Percentiles rank a stretch among this genome's conserved stretches.
Conservation (phyloP, 2,329 filamentous ascomycete species). For the Aspergillus fumigatiaffinis region DNA sequence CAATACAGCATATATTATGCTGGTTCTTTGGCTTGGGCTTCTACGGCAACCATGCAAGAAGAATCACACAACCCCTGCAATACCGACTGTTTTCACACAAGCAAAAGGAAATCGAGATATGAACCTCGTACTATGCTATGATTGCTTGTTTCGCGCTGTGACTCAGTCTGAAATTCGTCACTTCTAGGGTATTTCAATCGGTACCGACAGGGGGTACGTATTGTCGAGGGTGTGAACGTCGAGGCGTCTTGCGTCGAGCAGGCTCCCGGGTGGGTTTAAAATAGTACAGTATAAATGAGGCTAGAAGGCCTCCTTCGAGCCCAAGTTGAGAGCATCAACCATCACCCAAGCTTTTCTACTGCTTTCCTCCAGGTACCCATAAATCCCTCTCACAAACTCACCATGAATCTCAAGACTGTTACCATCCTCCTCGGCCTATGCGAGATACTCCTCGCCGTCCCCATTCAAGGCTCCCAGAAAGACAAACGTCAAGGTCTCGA, state of each 20-base stretch:
- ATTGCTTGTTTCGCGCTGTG: neutral
- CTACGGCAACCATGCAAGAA: neutral
- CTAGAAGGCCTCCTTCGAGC: neutral
- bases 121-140: neutral
- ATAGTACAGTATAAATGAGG: neutral
- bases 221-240: neutral
- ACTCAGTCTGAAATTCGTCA: neutral
- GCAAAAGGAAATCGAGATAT: neutral
- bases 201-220: neutral
- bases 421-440: neutral
- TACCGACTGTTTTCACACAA: neutral
- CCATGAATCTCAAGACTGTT: neutral
- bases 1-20: neutral
- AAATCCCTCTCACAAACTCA: neutral
- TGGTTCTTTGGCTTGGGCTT: neutral
- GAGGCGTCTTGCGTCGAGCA: neutral
- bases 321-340: neutral
- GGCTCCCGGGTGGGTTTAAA: neutral
- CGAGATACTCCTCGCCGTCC: neutral
- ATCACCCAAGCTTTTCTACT: neutral
- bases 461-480: neutral
- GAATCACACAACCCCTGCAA: neutral
- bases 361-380: neutral
- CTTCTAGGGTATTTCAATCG: neutral
- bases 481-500: neutral